A percentile compares a stretch with the other conserved stretches of the same genome.
Evolutionary conservation across 1,139 yeast species (phyloP).

Genomic region (Saccharomycopsis crataegensis): DNA sequence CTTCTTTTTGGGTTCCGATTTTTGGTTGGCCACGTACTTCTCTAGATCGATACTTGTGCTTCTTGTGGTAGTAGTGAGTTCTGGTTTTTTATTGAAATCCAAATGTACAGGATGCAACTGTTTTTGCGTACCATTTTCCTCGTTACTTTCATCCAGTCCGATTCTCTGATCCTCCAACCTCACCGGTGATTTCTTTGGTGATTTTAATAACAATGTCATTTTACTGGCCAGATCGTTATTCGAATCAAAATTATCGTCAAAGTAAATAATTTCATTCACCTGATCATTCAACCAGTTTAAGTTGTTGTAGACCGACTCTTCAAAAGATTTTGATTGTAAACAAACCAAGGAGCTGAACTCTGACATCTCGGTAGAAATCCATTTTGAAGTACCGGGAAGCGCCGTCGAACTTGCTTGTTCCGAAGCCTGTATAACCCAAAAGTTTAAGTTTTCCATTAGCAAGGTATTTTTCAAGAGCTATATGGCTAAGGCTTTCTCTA

Average conservation of each 20-base stretch:
- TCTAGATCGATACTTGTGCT: not conserved
- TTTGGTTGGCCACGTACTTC: not conserved
- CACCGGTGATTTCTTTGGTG: constrained; percentile 17
- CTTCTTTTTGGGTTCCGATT: not conserved
- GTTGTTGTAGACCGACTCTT: constrained; percentile 4
- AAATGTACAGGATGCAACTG: constrained; percentile 6
- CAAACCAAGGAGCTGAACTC: constrained; percentile 14
- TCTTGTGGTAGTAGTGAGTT: not conserved
- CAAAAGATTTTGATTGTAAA: constrained; percentile 2
- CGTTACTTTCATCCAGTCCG: not conserved
- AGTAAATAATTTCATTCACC: constrained; percentile 15
- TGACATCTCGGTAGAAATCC: constrained; percentile 19
- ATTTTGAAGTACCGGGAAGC: constrained; percentile 19
- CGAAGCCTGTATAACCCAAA: constrained; percentile 19
- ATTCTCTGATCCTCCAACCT: not conserved
- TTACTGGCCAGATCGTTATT: constrained; percentile 2
- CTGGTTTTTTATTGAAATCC: constrained; percentile 5
- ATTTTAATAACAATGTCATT: constrained; percentile 14
- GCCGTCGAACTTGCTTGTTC: constrained; percentile 3
- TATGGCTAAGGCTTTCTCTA: too few relatives aligned
- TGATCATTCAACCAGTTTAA: constrained; percentile 19
- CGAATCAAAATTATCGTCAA: constrained; percentile 5
- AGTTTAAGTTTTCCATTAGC: constrained; percentile 14
- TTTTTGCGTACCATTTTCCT: not conserved
- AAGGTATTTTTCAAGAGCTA: not conserved